phyloP scores from a whole-genome alignment of 2,329 filamentous ascomycete species.

The Phialophora verrucosa region DNA sequence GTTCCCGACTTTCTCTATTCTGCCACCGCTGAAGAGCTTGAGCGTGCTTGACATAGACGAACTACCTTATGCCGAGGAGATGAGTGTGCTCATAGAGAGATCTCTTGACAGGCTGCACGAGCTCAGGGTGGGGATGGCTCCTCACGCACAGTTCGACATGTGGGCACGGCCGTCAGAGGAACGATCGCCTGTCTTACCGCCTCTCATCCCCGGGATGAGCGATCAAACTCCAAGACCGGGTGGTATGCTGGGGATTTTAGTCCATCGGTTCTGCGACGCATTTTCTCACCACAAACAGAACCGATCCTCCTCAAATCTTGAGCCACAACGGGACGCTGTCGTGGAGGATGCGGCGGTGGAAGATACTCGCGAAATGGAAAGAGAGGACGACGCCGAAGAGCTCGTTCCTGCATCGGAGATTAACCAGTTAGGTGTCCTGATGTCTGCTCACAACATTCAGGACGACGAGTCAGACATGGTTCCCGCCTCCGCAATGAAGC shows the following conservation, averaged over 20 bases:
- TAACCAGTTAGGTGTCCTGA: conserved; percentile 32
- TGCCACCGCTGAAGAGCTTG: conserved; percentile 75
- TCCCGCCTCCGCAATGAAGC: conserved; percentile 21
- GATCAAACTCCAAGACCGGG: conserved; percentile 63
- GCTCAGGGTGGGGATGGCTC: conserved; percentile 73
- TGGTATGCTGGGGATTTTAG: conserved; percentile 70
- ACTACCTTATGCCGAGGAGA: conserved; percentile 80
- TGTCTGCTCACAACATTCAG: conserved; percentile 35
- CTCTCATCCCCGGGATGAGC: conserved; percentile 48
- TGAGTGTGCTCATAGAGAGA: conserved; percentile 75
- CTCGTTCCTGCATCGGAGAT: conserved; percentile 27
- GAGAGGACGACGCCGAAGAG: conserved; percentile 20
- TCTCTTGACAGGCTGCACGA: conserved; percentile 71
- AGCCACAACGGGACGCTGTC: conserved; percentile 5
- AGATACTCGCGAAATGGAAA: conserved; percentile 8
- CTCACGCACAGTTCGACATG: conserved; percentile 54
- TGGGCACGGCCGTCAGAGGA: conserved; percentile 37
- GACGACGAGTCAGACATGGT: conserved; percentile 26
- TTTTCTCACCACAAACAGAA: conserved; percentile 27
- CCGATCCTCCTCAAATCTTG: conserved; percentile 4
- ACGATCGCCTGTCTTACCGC: conserved; percentile 29
- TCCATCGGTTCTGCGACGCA: conserved; percentile 68
- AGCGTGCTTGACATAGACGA: conserved; percentile 83
- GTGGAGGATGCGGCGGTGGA: conserved; percentile 11
- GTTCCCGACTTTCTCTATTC: conserved; percentile 77